Base-by-base conservation (phyloP, 2,329 filamentous ascomycete species). In the Aspergillus neotritici region DNA sequence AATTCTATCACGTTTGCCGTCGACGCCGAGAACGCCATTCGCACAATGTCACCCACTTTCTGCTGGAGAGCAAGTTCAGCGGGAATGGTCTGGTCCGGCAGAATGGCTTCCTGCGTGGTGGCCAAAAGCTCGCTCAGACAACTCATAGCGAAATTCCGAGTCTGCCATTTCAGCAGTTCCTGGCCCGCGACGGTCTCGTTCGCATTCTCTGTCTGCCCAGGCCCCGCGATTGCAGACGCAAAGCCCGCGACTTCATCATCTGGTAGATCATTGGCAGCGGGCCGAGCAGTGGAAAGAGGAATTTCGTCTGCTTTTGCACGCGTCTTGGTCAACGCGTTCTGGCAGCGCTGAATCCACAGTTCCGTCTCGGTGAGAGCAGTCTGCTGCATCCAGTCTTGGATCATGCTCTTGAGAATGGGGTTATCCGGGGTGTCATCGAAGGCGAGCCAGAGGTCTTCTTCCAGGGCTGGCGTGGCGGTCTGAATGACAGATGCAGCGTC, bases 241-340 rank as follows among this genome's bases (percentile, higher is more conserved):
- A 98, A 97, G 0, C 93, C 93, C 40, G 93, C 93, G 30, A 95
- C 91, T 64, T 98, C 94, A 62, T 98, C 93, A 61, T 98, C 93
- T 50, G 91, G 86, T 0, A 97, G 69, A 55, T 98, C 93, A n/a
- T 87, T 76, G 10, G 78, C 73, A 4, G 75, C 72, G 8, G 60
- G 56, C 31, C 66, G 65, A 16, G 64, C 53, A 5, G 57, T 56
- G 11, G 73, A 71, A 4, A 57, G 53, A 15, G 55, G 54, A 4
- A 53, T 37, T 8, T 80, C 76, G 33, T 81, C 77, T 2, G 71
- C 68, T 58, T 85, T 86, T 25, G 78, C 76, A 51, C 87, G 82
- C 0, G 87, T 94, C 76, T 94, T 94, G 30, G 87, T 93, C 49
- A 97, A 78, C 9, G 96, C 86, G 16, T 79, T 82, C 57, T 97